Evolutionary conservation across 2,329 filamentous ascomycete species (phyloP), one percentile per base, ranked within the genome.

Genomic region (Aaosphaeria pasadenensis): DNA sequence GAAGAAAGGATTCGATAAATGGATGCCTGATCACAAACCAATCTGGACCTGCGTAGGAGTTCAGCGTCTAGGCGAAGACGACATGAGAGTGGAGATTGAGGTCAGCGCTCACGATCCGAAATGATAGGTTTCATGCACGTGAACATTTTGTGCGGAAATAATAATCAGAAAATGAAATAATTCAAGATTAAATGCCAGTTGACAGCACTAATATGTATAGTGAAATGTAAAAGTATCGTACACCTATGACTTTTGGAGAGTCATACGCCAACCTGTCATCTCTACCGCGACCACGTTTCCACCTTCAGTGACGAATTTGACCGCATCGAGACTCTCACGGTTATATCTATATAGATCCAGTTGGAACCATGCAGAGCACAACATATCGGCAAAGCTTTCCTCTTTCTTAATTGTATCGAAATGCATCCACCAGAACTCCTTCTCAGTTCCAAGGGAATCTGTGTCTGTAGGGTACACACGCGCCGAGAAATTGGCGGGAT

Each of bases 381-480:
- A 43, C 39, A 60, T 35, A 11, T 58, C 58, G 28, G 58, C 57
- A 39, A 58, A 63, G 3, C 44, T 40, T 24, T 44, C 45, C 9
- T 44, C 42, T 1, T 32, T 43, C 11, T 45, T 43, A 7, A 42
- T 46, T n/a, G 53, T 48, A 29, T 62, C 58, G 11, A 55, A 29
- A 36, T 54, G 29, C 11, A 63, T 50, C 28, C 48, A 56, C 59
- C 58, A 65, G 1, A 17, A 43, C 36, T 63, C 57, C 5, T 43
- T 49, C 2, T 24, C 43, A 1, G 49, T 51, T 5, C 43, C 48
- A 9, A 53, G n/a, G 7, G 53, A 56, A 45, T 62, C 59, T 6
- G 44, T 46, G 48, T 59, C 56, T 7, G 54, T 56, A 6, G 60
- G 56, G 36, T 61, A 64, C 29, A 64, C 6, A 28, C 59, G 46